Evolutionary conservation across 129 eudicot genomes (phyloP), one percentile per base, ranked within the genome.

Genomic region (Tagetes patula): DNA sequence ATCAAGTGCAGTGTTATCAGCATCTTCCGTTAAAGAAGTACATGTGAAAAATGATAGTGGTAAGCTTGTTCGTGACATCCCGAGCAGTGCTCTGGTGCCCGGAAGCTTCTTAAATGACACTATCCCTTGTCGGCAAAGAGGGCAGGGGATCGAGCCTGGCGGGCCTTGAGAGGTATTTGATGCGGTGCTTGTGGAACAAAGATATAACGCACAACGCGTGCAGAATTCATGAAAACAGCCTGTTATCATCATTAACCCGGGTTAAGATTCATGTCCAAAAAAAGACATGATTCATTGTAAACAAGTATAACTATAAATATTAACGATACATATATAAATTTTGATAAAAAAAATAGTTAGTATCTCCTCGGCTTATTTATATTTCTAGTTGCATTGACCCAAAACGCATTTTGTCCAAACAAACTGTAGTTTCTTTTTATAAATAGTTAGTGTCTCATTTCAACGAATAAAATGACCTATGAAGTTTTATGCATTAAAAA

Each of bases 141-240:
- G 97, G 68, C 97, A 92, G 3, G 97, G 79, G 75, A 92, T 89
- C 11, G 96, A 92, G 6, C 97, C 97, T 0, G 91, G 89, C 1
- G 97, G 97, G 5, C 96, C 96, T 33, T 81, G 83, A 67, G 87
- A 65, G n/a, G 63, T 84, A 1, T 69, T 65, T 0, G 91, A 73
- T 33, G 85, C 79, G 69, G 64, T 65, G 71, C 71, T 88, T 9
- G 88, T 88, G 56, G 91, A 82, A 71, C 96, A 92, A 42, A 92
- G 96, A 58, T 89, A 89, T 27, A 92, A 70, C 1, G 96, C 96
- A 60, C 97, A 92, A 2, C 75, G 83, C 1, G 89, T 92, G 84
- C 97, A 92, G 80, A 92, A 92, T 74, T 92, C 97, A 20, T 92
- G 97, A 55, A 55, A 70, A 76, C 97, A 92, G 65, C 97, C 97